Evolutionary conservation across 306 rosid genomes (phyloP).

Genomic region (Cucurbita argyrosperma): DNA sequence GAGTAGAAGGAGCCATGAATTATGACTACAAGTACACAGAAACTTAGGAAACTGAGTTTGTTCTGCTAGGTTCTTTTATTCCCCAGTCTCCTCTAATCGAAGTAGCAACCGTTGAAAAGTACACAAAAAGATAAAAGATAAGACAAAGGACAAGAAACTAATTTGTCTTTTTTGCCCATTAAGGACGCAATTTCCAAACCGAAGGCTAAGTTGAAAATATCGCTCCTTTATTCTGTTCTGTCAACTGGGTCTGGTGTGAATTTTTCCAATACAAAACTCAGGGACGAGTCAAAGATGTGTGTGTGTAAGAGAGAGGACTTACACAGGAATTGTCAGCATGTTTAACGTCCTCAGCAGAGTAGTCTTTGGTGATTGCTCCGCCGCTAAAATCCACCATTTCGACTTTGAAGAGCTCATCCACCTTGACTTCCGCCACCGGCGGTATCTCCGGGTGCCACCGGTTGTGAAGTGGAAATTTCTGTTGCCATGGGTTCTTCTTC

Average conservation of each 20-base stretch:
- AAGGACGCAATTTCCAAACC: background rate
- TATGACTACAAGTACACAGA: background rate
- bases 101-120: background rate
- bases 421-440: slow-evolving; percentile 24
- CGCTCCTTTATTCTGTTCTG: background rate
- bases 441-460: slow-evolving; percentile 75
- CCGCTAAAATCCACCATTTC: slow-evolving; percentile 78
- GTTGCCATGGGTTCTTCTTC: slow-evolving; percentile 58
- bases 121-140: background rate
- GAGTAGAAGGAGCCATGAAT: slow-evolving; percentile 59
- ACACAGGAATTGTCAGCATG: slow-evolving; percentile 41
- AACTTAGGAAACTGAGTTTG: background rate
- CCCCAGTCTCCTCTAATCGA: background rate
- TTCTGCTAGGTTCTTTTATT: background rate
- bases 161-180: background rate
- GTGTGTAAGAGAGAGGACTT: slow-evolving; percentile 17
- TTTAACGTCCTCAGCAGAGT: slow-evolving; percentile 55
- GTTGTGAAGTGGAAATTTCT: slow-evolving; percentile 67
- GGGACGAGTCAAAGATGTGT: background rate
- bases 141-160: background rate
- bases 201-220: background rate
- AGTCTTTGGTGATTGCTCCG: slow-evolving; percentile 42
- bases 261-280: background rate
- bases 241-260: background rate
- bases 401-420: slow-evolving; percentile 40